A percentile compares a stretch with the other conserved stretches of the same genome.
These are phyloP conservation scores for Medicago ruthenica DNA, from an alignment of 306 rosid species.

Conservation along the genomic window DNA sequence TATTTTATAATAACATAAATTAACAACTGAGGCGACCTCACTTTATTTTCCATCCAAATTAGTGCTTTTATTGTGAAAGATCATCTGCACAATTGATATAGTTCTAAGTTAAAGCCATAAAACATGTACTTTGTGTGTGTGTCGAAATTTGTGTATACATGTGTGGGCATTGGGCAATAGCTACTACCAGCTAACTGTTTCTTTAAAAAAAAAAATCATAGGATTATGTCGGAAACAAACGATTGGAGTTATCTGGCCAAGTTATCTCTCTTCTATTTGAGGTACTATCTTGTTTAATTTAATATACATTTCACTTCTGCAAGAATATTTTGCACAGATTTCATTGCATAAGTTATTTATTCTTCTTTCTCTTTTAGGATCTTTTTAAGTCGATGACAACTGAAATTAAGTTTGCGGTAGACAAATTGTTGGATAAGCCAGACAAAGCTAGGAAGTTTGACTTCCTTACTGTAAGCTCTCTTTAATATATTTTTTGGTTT, in stretches of 20 bases:
- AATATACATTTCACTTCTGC: slow-evolving; percentile 18
- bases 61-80: slow-evolving; percentile 13
- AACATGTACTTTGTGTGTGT: neutral
- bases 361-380: slow-evolving; percentile 62
- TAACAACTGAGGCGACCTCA: slow-evolving; percentile 1
- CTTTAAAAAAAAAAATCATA: slow-evolving; percentile 34
- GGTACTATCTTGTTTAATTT: slow-evolving; percentile 56
- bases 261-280: slow-evolving; percentile 86
- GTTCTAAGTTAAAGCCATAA: neutral
- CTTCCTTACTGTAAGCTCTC: slow-evolving; percentile 57
- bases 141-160: neutral
- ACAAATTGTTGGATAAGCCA: slow-evolving; percentile 56
- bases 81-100: neutral
- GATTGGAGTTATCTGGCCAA: slow-evolving; percentile 95
- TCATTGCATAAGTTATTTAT: slow-evolving; percentile 18
- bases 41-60: neutral
- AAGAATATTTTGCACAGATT: slow-evolving; percentile 29
- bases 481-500: neutral
- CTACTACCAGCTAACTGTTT: slow-evolving; percentile 31
- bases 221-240: slow-evolving; percentile 98
- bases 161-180: slow-evolving; percentile 18
- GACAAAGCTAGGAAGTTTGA: slow-evolving; percentile 70
- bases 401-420: slow-evolving; percentile 49
- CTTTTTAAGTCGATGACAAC: slow-evolving; percentile 81
- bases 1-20: neutral